Percentiles rank a stretch among this genome's conserved stretches.
phyloP scores from a whole-genome alignment of 345 rosid genomes.

The Boechera stricta region DNA sequence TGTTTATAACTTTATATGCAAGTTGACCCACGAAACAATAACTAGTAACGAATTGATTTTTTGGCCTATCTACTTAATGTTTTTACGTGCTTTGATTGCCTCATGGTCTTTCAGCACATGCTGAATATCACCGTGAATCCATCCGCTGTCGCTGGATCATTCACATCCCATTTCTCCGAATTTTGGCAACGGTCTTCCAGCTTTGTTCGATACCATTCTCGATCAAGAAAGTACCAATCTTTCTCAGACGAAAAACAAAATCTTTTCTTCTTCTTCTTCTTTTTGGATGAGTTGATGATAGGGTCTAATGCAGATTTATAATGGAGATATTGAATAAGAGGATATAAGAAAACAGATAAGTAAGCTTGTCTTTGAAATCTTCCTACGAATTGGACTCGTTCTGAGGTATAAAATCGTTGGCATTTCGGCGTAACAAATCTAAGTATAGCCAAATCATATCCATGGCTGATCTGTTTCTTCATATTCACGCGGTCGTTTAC shows the following conservation, averaged over 20 bases:
- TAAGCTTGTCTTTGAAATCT: conserved; percentile 32
- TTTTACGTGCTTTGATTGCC: too few relatives aligned
- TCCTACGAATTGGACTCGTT: conserved; percentile 41
- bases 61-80: too few relatives aligned
- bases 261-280: conserved; percentile 19
- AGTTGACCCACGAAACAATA: too few relatives aligned
- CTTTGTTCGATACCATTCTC: conserved; percentile 41
- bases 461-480: conserved; percentile 41
- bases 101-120: not conserved
- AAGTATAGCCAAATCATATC: conserved; percentile 37
- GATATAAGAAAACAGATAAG: conserved; percentile 9
- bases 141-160: conserved; percentile 55
- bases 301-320: conserved; percentile 30
- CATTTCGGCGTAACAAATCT: conserved; percentile 26
- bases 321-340: conserved; percentile 19
- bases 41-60: too few relatives aligned
- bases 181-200: conserved; percentile 48
- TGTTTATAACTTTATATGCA: too few relatives aligned
- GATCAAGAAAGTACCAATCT: conserved; percentile 31
- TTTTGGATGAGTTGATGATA: conserved; percentile 9
- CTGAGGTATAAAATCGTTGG: conserved; percentile 38
- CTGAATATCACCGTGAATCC: conserved; percentile 53
- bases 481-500: conserved; percentile 22
- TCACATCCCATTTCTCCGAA: conserved; percentile 59
- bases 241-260: not conserved